Base-by-base conservation (phyloP, 345 rosid genomes). In the Arabis alpina region DNA sequence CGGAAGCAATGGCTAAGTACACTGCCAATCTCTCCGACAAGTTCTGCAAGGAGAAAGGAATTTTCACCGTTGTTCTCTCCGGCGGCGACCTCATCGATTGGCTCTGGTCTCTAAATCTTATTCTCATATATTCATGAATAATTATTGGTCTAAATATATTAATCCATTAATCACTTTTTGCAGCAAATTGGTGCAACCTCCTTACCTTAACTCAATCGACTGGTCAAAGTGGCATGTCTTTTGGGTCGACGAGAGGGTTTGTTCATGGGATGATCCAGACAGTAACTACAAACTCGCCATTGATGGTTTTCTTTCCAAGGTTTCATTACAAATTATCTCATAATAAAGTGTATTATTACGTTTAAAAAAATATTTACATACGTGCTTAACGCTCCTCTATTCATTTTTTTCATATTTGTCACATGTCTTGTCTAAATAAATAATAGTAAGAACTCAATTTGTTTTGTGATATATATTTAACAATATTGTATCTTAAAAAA, bases 141-240 rank as follows among this genome's bases (percentile, higher is more conserved):
- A 19, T 19, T 19, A 19, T 19, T 19, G 23, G 23, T 19, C 23
- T 19, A 19, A 19, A 19, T 19, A 19, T 19, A 19, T 19, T 19
- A 19, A 19, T 19, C 23, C 0, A 19, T 19, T 27, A 8, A 51
- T 60, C 8, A 8, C 40, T 51, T 16, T 4, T 53, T 79, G 4
- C 67, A 90, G 97, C 79, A 85, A 88, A 70, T 70, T 90, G 48
- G 69, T 72, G 62, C 81, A 83, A 16, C 78, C 82, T 42, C 92
- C 90, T 7, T 82, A 83, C 54, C 9, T 73, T 42, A 78, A 87
- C 65, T 75, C 82, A 16, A 75, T 93, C 36, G 96, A 93, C 36
- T 93, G 98, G 98, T 84, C 86, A 44, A 87, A 83, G 55, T 93
- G 98, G 96, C 90, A 85, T 25, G 87, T 93, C 24, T 88, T 93